Percentiles rank a stretch among this genome's conserved stretches.
Conservation (phyloP, 2,329 filamentous ascomycete genomes). For the Pseudocercospora vitis region DNA sequence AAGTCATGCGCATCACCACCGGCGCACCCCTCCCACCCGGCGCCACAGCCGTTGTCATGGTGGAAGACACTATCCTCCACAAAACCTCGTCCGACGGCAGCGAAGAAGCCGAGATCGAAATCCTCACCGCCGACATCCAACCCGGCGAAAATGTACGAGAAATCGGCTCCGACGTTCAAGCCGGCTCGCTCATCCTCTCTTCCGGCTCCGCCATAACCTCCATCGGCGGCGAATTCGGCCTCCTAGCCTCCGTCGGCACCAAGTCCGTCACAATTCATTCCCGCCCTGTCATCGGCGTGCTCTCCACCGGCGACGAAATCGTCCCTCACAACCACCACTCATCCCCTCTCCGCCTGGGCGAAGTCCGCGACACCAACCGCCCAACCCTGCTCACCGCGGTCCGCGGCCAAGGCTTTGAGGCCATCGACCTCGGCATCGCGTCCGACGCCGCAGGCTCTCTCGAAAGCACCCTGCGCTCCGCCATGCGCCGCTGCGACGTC, state of each 20-base stretch:
- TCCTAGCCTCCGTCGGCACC: conserved; percentile 82
- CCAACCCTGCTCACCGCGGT: conserved; percentile 81
- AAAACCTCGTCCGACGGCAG: conserved; percentile 73
- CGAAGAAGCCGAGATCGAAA: conserved; percentile 86
- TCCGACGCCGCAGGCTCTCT: conserved; percentile 70
- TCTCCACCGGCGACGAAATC: conserved; percentile 95
- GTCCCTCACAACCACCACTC: conserved; percentile 66
- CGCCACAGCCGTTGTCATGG: conserved; percentile 91
- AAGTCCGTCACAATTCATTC: conserved; percentile 69
- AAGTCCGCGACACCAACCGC: conserved; percentile 91
- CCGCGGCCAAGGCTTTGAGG: conserved; percentile 70
- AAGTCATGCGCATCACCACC: conserved; percentile 89
- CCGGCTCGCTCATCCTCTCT: conserved; percentile 67
- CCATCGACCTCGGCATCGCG: conserved; percentile 82
- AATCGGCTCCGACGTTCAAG: conserved; percentile 79
- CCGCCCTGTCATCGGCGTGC: conserved; percentile 75
- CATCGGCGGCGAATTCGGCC: conserved; percentile 84
- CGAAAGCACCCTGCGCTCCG: conserved; percentile 73
- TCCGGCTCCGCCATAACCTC: conserved; percentile 82
- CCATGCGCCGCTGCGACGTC: conserved; percentile 72
- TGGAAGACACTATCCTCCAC: conserved; percentile 83
- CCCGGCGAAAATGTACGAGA: conserved; percentile 87
- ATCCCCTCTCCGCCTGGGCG: conserved; percentile 68
- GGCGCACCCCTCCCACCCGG: conserved; percentile 86
- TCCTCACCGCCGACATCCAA: conserved; percentile 73